phyloP scores from a whole-genome alignment of 441 rosid species.

The Adansonia madagascariensis region DNA sequence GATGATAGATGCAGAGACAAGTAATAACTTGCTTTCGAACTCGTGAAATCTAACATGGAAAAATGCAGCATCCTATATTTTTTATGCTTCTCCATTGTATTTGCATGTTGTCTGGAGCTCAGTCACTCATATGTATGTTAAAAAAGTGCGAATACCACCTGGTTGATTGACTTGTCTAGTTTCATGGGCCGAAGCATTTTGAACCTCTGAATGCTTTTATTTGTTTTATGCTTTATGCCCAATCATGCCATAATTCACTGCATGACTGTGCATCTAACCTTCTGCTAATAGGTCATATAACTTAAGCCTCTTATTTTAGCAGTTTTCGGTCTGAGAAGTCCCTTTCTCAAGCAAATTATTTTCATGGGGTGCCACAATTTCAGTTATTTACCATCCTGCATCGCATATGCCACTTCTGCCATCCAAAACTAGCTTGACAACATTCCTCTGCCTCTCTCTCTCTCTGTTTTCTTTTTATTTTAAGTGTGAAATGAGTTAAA shows the following conservation, averaged over 20 bases:
- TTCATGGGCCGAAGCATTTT: neutral
- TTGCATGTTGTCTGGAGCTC: neutral
- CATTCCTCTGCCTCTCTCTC: neutral
- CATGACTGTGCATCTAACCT: neutral
- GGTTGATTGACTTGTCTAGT: neutral
- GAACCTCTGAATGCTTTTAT: neutral
- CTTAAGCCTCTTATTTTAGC: neutral
- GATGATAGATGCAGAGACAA: neutral
- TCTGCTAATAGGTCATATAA: neutral
- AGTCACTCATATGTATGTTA: neutral
- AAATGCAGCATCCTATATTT: neutral
- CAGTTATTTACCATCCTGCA: neutral
- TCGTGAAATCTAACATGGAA: neutral
- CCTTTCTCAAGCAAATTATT: neutral
- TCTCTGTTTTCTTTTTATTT: neutral
- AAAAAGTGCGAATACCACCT: neutral
- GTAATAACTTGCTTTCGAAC: neutral
- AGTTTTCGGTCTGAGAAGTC: neutral
- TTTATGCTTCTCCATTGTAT: neutral
- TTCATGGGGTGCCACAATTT: neutral
- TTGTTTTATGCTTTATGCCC: neutral
- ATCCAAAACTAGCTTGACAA: neutral
- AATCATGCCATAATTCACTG: neutral
- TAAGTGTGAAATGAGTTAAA: too few species aligned
- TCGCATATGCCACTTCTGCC: neutral